Evolutionary conservation across 108 stramenopile genomes (phyloP).

Genomic region (Cylindrotheca closterium): DNA sequence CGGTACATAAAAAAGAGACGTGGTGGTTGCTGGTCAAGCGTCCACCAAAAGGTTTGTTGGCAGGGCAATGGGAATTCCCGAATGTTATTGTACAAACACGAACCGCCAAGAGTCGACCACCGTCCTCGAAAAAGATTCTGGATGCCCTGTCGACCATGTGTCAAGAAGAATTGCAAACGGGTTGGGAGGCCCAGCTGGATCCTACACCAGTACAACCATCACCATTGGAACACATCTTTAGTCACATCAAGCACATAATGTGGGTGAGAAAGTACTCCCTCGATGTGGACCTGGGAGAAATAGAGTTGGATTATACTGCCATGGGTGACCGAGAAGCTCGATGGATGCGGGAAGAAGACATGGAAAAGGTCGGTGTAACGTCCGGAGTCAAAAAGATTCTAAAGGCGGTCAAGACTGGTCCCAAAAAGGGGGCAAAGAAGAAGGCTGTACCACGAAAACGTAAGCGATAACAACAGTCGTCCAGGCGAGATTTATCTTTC

Average conservation of each 20-base stretch:
- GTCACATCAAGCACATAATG: slow-evolving; percentile 78
- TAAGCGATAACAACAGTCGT: slow-evolving; percentile 7
- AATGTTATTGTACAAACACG: slow-evolving; percentile 46
- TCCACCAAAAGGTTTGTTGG: slow-evolving; percentile 65
- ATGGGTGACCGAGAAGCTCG: slow-evolving; percentile 52
- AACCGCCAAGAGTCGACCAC: slow-evolving; percentile 31
- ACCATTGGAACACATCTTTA: slow-evolving; percentile 81
- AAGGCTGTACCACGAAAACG: background rate
- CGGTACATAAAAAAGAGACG: slow-evolving; percentile 14
- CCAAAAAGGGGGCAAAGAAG: background rate
- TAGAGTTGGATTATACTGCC: slow-evolving; percentile 35
- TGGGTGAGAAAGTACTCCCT: slow-evolving; percentile 51
- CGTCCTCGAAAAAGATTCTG: slow-evolving; percentile 8
- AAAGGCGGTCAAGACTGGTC: slow-evolving; percentile 18
- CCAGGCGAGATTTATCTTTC: no score
- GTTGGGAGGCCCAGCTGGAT: background rate
- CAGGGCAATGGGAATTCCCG: slow-evolving; percentile 90
- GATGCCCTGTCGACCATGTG: slow-evolving; percentile 20
- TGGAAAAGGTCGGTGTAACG: slow-evolving; percentile 75
- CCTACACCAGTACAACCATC: background rate
- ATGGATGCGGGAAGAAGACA: slow-evolving; percentile 77
- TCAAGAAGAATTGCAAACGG: background rate
- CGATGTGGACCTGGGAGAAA: slow-evolving; percentile 2
- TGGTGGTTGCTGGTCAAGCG: slow-evolving; percentile 78
- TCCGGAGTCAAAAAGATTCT: slow-evolving; percentile 81